These are phyloP conservation scores for Cotoneaster glaucophyllus DNA, from an alignment of 306 rosid species.

Conservation along the genomic window DNA sequence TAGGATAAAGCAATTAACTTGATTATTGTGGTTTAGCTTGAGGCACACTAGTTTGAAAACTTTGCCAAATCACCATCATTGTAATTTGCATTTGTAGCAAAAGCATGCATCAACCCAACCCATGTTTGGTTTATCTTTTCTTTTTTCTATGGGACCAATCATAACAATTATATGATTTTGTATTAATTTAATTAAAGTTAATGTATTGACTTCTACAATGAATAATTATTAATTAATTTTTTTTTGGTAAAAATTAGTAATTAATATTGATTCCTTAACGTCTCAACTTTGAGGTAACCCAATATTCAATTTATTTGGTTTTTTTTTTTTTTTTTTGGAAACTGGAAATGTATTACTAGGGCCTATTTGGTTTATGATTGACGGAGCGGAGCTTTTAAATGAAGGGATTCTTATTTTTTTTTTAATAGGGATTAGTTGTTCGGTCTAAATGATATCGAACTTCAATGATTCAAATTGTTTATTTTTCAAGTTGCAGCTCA, in stretches of 20 bases:
- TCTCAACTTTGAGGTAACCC: background rate
- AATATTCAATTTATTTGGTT: constrained; percentile 26
- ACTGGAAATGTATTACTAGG: no score
- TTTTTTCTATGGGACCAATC: background rate
- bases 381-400: no score
- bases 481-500: no score
- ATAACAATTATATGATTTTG: background rate
- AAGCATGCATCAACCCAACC: background rate
- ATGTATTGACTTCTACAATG: background rate
- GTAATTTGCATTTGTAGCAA: background rate
- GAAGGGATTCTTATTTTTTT: no score
- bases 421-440: no score
- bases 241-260: no score
- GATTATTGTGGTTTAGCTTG: constrained; percentile 9
- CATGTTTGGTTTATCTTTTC: background rate
- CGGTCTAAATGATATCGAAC: no score
- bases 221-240: background rate
- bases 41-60: constrained; percentile 1
- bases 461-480: no score
- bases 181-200: background rate
- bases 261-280: background rate
- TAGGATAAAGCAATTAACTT: background rate
- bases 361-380: constrained; percentile 19
- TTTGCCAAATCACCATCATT: constrained; percentile 4
- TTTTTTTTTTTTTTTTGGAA: no score